These are phyloP conservation scores for Clarireedia monteithiana DNA, from an alignment of 2,329 filamentous ascomycete genomes.

Conservation along the genomic window DNA sequence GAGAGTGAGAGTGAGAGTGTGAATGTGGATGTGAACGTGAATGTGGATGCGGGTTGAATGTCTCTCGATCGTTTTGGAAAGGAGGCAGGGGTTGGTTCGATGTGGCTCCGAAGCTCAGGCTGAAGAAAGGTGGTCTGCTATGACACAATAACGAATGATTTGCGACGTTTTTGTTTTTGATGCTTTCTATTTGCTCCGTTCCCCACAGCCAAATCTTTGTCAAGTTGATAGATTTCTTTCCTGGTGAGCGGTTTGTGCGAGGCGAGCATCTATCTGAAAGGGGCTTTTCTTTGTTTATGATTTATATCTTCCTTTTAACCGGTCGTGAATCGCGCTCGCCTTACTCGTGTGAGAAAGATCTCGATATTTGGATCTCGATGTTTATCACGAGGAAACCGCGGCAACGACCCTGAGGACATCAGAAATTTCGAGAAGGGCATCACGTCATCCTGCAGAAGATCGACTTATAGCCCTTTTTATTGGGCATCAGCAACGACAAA, in stretches of 20 bases:
- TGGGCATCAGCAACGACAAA: neutral
- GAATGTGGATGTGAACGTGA: neutral
- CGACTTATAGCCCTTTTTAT: neutral
- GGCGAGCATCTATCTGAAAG: too few species aligned
- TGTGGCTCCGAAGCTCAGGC: neutral
- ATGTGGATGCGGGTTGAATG: neutral
- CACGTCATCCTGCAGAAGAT: constrained; percentile 3
- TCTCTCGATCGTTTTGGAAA: too few species aligned
- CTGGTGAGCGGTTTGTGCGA: too few species aligned
- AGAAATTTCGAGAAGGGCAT: neutral
- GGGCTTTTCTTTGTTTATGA: neutral
- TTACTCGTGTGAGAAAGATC: too few species aligned
- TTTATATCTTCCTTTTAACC: too few species aligned
- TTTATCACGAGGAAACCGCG: neutral
- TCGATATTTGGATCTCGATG: neutral
- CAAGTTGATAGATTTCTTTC: neutral
- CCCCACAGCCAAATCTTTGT: neutral
- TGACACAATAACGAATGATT: neutral
- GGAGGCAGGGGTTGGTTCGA: too few species aligned
- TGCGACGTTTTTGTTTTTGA: neutral
- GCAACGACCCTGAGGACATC: neutral
- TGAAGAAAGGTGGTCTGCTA: neutral
- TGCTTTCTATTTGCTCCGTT: neutral
- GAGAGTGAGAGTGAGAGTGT: neutral
- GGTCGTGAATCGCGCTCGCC: too few species aligned